A percentile compares a stretch with the other conserved stretches of the same genome.
These are phyloP conservation scores for Eragrostis curvula DNA, from an alignment of 176 grass and related monocot genomes.

Conservation along the genomic window DNA sequence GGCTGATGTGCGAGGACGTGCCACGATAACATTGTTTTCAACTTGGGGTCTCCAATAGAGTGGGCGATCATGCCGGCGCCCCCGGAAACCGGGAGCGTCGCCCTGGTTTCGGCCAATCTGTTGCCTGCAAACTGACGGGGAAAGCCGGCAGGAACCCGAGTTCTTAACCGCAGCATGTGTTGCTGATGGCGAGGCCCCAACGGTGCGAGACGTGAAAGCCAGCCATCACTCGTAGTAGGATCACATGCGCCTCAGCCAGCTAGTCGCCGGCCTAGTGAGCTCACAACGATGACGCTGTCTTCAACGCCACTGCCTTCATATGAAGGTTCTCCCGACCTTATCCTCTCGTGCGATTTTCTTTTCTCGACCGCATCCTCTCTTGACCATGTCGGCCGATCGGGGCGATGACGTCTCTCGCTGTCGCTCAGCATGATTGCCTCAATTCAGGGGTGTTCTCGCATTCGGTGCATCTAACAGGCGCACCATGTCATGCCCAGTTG, in stretches of 20 bases:
- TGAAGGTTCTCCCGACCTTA: too few relatives aligned
- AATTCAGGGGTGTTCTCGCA: background rate
- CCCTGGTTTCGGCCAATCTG: conserved; percentile 25
- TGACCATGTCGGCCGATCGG: too few relatives aligned
- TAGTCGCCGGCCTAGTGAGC: background rate
- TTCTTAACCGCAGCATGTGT: background rate
- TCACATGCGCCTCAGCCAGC: background rate
- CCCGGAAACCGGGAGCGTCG: background rate
- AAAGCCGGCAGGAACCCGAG: background rate
- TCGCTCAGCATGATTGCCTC: too few relatives aligned
- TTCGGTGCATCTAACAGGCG: background rate
- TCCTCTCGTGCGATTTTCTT: too few relatives aligned
- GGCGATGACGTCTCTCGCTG: too few relatives aligned
- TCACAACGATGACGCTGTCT: conserved; percentile 5
- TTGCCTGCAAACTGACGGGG: conserved; percentile 11
- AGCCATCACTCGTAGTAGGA: background rate
- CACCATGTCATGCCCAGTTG: background rate
- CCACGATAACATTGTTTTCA: conserved; percentile 27
- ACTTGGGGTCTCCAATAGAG: background rate
- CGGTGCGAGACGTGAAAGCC: background rate
- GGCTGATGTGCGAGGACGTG: background rate
- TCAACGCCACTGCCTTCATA: background rate
- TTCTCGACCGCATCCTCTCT: too few relatives aligned
- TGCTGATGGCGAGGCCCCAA: conserved; percentile 39
- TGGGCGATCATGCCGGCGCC: conserved; percentile 23